Base-by-base conservation (phyloP, 371 early-diverging fungal species). In the Dipsacomyces acuminosporus region DNA sequence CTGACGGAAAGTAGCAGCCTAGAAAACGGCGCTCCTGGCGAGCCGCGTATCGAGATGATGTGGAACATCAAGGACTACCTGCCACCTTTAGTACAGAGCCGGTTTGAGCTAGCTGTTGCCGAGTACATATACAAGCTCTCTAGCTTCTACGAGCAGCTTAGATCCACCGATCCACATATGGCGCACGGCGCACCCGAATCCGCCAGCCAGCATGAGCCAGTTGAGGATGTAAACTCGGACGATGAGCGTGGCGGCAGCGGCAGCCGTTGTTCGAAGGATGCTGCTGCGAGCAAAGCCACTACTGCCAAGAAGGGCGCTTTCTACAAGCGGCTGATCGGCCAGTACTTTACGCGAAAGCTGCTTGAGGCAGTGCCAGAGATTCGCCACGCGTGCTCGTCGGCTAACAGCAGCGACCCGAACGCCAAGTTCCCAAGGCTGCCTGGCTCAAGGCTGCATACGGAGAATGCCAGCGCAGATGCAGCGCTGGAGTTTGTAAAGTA, bases 41-140 rank as follows among this genome's bases (percentile, higher is more conserved):
- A 57, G 46, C 56, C 54, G 41, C 49, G 61, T 24, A 77, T 86
- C 8, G 81, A 80, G 26, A 86, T 90, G 85, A 72, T 83, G 30
- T 97, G 96, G 98, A 89, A 87, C 51, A 87, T 97, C 20, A 81
- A 82, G 50, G 87, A 90, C 9, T 90, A 88, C 52, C 70, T 97
- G 30, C 94, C 98, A 2, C 65, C 78, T 4, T 80, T 76, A 2
- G 71, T 89, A 6, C 91, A 91, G 48, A 61, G 54, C 11, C 70
- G 78, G 43, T 94, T 97, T 60, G 69, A 76, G 49, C 50, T 57
- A 9, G 66, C 77, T 1, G 56, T 88, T 0, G 80, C 77, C 0
- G 76, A 76, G 43, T 86, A 77, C 45, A 74, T 87, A 22, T 72
- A 76, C 50, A 76, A 80, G 51, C 59, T 78, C 9, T 74, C 80